Evolutionary conservation across 306 rosid genomes (phyloP).

Genomic region (Herpetospermum pedunculosum): DNA sequence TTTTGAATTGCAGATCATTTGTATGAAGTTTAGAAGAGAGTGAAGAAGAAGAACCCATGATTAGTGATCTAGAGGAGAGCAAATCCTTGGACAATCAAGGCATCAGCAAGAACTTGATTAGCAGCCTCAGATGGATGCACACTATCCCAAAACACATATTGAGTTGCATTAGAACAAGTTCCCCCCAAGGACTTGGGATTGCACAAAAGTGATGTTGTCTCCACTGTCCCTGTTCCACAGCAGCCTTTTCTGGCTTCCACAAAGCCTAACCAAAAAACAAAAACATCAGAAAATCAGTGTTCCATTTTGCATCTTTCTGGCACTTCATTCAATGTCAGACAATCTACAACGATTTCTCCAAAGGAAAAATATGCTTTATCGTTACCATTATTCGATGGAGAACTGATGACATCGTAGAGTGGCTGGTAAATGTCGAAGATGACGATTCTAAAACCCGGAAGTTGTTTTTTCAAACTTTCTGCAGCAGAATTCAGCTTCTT

Average conservation of each 20-base stretch:
- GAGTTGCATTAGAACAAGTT: constrained; percentile 80
- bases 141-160: constrained; percentile 89
- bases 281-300: not conserved
- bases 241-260: constrained; percentile 75
- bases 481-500: constrained; percentile 69
- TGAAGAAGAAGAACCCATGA: not conserved
- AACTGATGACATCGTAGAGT: constrained; percentile 49
- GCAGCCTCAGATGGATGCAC: constrained; percentile 94
- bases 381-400: constrained; percentile 72
- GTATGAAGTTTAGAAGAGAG: not conserved
- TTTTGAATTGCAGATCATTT: not conserved
- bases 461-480: constrained; percentile 54
- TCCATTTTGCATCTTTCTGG: not conserved
- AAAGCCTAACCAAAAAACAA: constrained; percentile 32
- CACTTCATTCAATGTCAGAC: not conserved
- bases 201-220: constrained; percentile 62
- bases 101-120: constrained; percentile 76
- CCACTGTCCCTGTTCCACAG: constrained; percentile 82
- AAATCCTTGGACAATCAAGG: constrained; percentile 54
- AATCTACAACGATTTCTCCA: not conserved
- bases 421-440: constrained; percentile 79
- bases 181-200: constrained; percentile 72
- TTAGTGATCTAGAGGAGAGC: constrained; percentile 44
- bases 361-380: not conserved
- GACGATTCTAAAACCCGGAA: constrained; percentile 62